These are phyloP conservation scores for Spathaspora boniae DNA, from an alignment of 805 yeast genomes.

Conservation along the genomic window DNA sequence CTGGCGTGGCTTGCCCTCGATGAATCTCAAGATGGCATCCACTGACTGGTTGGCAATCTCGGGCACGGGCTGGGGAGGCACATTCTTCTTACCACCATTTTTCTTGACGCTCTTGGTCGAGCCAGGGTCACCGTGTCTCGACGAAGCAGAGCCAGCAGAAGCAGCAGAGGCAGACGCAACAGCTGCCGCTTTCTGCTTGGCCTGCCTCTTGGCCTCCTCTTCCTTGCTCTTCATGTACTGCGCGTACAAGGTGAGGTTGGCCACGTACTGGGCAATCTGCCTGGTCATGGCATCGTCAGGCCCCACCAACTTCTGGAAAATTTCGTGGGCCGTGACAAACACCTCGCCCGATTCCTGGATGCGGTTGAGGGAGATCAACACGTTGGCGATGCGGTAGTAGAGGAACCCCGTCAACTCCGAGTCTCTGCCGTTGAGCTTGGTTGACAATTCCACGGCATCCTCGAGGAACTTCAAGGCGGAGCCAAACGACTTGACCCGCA, in stretches of 20 bases:
- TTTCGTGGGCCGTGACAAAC: conserved; percentile 52
- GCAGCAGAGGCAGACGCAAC: conserved; percentile 19
- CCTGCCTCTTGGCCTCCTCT: conserved; percentile 27
- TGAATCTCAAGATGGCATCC: conserved; percentile 68
- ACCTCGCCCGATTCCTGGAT: conserved; percentile 54
- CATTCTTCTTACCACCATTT: conserved; percentile 13
- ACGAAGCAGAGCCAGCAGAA: conserved; percentile 17
- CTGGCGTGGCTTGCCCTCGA: conserved; percentile 49
- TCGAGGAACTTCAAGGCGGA: conserved; percentile 53
- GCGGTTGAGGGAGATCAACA: conserved; percentile 50
- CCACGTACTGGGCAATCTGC: conserved; percentile 64
- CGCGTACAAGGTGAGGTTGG: conserved; percentile 49
- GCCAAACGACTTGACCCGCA: conserved; percentile 44
- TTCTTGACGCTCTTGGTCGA: conserved; percentile 12
- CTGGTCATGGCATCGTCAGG: conserved; percentile 62
- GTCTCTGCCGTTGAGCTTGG: conserved; percentile 50
- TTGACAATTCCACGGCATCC: conserved; percentile 50
- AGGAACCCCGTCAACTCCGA: conserved; percentile 63
- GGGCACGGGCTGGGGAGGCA: conserved; percentile 36
- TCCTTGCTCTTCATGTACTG: conserved; percentile 42
- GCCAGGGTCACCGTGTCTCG: conserved; percentile 5
- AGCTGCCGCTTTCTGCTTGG: conserved; percentile 10
- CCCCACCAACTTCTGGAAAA: conserved; percentile 60
- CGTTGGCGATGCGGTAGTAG: conserved; percentile 53
- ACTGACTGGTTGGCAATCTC: conserved; percentile 62